Conservation (phyloP, 176 grass and related monocot species). For the Bolboschoenus planiculmis region DNA sequence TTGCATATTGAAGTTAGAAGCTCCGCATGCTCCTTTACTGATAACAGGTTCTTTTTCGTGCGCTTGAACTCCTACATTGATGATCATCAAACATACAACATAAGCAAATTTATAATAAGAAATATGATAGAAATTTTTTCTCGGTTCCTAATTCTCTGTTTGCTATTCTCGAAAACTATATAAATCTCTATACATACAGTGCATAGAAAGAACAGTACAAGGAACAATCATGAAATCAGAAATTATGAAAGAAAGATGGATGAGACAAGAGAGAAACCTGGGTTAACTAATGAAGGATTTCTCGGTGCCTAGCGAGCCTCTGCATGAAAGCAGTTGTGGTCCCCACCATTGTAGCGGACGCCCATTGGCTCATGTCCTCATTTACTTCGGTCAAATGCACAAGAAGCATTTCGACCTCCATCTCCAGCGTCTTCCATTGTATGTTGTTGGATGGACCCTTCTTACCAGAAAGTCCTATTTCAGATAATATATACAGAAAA, state of each 20-base stretch:
- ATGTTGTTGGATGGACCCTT: constrained; percentile 10
- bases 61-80: constrained; percentile 37
- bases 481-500: not conserved
- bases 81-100: not conserved
- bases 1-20: constrained; percentile 40
- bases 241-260: not conserved
- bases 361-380: constrained; percentile 35
- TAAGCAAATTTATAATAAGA: not conserved
- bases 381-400: constrained; percentile 31
- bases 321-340: constrained; percentile 19
- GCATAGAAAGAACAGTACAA: not conserved
- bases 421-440: constrained; percentile 44
- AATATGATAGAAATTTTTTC: not conserved
- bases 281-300: constrained; percentile 37
- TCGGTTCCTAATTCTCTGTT: not conserved
- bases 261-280: constrained; percentile 11
- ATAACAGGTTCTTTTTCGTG: constrained; percentile 34
- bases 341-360: constrained; percentile 7
- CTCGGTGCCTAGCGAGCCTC: constrained; percentile 36
- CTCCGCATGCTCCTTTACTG: constrained; percentile 39
- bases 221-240: not conserved
- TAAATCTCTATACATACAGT: not conserved
- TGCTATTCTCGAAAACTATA: not conserved
- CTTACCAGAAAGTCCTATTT: constrained; percentile 31
- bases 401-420: constrained; percentile 36